Evolutionary conservation across 2,329 filamentous ascomycete species (phyloP).

Genomic region (Westerdykella aurantiaca): DNA sequence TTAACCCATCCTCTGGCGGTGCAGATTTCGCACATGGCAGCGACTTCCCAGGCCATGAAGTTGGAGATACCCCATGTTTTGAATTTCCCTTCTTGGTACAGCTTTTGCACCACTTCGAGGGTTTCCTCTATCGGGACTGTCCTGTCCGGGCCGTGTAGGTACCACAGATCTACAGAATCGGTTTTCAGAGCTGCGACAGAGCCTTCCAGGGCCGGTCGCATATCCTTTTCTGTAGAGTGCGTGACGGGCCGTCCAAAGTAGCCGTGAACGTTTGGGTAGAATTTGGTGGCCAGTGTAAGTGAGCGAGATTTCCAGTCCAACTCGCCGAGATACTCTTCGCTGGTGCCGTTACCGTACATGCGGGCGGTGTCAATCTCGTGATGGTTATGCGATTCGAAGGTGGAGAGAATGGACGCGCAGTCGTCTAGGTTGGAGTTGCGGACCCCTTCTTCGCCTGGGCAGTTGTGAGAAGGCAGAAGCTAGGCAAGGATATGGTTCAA

Average conservation of each 20-base stretch:
- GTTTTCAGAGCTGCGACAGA: slow-evolving; percentile 38
- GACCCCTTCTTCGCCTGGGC: slow-evolving; percentile 15
- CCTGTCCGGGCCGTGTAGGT: slow-evolving; percentile 29
- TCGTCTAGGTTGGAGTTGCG: slow-evolving; percentile 13
- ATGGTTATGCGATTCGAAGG: slow-evolving; percentile 27
- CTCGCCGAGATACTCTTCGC: slow-evolving; percentile 41
- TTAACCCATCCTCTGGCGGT: slow-evolving; percentile 24
- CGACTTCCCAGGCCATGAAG: slow-evolving; percentile 25
- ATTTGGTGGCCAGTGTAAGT: slow-evolving; percentile 42
- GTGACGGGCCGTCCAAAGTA: slow-evolving; percentile 16
- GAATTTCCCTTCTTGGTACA: slow-evolving; percentile 29
- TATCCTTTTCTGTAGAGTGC: slow-evolving; percentile 26
- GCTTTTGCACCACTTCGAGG: slow-evolving; percentile 26
- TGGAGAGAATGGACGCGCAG: slow-evolving; percentile 22
- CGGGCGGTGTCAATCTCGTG: slow-evolving; percentile 37
- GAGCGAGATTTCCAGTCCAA: slow-evolving; percentile 37
- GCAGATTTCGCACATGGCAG: slow-evolving; percentile 25
- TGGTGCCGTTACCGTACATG: slow-evolving; percentile 35
- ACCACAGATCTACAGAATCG: slow-evolving; percentile 28
- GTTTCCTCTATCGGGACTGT: slow-evolving; percentile 23
- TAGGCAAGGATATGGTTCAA: background rate
- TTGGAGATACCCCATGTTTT: slow-evolving; percentile 31
- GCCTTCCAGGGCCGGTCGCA: slow-evolving; percentile 31
- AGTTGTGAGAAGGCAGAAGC: background rate
- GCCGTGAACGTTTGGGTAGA: slow-evolving; percentile 33